Evolutionary conservation across 441 rosid species (phyloP).

Genomic region (Adansonia rubrostipa): DNA sequence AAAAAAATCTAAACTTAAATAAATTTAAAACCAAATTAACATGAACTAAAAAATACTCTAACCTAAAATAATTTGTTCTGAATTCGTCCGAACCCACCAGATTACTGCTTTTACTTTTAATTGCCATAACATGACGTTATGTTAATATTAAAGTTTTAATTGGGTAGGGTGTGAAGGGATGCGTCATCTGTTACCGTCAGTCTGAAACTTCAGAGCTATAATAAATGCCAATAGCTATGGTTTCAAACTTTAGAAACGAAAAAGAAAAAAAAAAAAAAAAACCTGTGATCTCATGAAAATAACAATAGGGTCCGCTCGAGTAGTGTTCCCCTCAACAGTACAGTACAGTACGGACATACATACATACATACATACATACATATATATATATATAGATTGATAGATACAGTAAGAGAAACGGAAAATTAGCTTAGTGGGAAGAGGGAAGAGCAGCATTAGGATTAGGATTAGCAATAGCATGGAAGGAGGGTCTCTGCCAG

Average conservation of each 20-base stretch:
- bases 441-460: not conserved
- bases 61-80: no score
- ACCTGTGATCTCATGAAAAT: not conserved
- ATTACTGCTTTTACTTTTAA: no score
- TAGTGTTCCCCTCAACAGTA: not conserved
- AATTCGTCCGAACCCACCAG: no score
- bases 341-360: no score
- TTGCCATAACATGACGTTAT: not conserved
- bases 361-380: no score
- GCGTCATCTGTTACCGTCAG: not conserved
- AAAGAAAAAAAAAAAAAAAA: not conserved
- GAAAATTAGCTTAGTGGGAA: slow-evolving; percentile 12
- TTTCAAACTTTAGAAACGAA: not conserved
- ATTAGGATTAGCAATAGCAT: not conserved
- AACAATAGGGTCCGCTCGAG: not conserved
- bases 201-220: not conserved
- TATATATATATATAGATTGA: not conserved
- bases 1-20: no score
- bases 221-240: not conserved
- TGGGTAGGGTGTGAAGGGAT: not conserved
- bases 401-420: not conserved
- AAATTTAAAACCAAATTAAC: no score
- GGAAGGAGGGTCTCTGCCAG: slow-evolving; percentile 65
- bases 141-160: not conserved
- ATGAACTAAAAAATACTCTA: no score